phyloP scores from a whole-genome alignment of 2,329 filamentous ascomycete genomes.

The Phoma sp. region DNA sequence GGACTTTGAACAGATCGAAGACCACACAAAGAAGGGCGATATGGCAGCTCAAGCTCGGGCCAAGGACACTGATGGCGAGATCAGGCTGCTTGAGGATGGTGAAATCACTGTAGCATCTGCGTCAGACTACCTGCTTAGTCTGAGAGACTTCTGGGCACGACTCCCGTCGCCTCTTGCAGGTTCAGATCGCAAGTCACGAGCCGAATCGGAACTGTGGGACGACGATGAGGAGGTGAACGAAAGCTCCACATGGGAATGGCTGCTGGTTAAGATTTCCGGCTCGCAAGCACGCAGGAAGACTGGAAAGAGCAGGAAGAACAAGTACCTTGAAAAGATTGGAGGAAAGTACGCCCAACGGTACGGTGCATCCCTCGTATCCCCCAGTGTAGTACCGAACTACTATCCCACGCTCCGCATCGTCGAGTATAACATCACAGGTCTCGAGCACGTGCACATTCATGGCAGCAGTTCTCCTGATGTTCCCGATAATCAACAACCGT shows the following conservation, averaged over 20 bases:
- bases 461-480: conserved; percentile 2
- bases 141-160: conserved; percentile 78
- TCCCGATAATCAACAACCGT: conserved; percentile 12
- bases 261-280: conserved; percentile 19
- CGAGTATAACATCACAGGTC: conserved; percentile 87
- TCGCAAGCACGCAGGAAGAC: conserved; percentile 27
- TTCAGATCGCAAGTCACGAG: conserved; percentile 21
- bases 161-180: conserved; percentile 61
- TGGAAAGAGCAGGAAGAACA: conserved; percentile 56
- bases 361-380: conserved; percentile 78
- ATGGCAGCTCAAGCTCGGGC: conserved; percentile 43
- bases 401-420: conserved; percentile 89
- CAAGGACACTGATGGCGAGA: conserved; percentile 52
- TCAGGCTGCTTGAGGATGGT: conserved; percentile 44
- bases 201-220: conserved; percentile 9
- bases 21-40: conserved; percentile 56
- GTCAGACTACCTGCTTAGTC: conserved; percentile 78
- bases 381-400: conserved; percentile 91
- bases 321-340: conserved; percentile 71
- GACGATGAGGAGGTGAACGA: conserved; percentile 26
- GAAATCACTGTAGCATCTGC: conserved; percentile 70
- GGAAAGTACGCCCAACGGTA: conserved; percentile 86
- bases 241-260: conserved; percentile 30
- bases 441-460: conserved; percentile 59
- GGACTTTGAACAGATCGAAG: conserved; percentile 77